A percentile compares a stretch with the other conserved stretches of the same genome.
These are phyloP conservation scores for Rheum nobile DNA, from an alignment of 148 eudicot species.

Conservation along the genomic window DNA sequence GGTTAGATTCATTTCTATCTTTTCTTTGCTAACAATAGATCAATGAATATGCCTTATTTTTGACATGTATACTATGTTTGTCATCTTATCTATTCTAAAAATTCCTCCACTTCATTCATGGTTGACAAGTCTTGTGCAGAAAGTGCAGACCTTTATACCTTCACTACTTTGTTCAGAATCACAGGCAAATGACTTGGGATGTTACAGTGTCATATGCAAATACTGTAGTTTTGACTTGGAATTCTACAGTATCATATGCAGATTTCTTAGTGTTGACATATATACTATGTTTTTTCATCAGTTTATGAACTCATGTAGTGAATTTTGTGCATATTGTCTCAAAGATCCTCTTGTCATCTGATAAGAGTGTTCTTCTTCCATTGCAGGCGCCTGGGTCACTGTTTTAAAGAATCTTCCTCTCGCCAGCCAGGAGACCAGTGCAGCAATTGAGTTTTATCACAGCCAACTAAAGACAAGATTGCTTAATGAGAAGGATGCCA, in stretches of 20 bases:
- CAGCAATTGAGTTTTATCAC: constrained; percentile 74
- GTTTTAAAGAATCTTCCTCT: constrained; percentile 49
- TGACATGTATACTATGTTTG: background rate
- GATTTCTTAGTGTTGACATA: background rate
- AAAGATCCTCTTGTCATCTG: background rate
- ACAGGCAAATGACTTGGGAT: background rate
- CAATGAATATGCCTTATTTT: background rate
- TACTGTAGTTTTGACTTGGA: background rate
- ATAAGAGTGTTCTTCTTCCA: background rate
- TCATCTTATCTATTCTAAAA: background rate
- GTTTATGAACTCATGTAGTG: background rate
- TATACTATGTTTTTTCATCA: background rate
- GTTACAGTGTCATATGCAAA: background rate
- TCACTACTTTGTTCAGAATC: background rate
- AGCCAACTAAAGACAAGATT: constrained; percentile 62
- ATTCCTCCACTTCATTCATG: no score
- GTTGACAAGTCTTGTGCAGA: background rate
- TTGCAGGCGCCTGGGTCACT: constrained; percentile 48
- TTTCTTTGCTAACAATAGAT: background rate
- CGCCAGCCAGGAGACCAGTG: constrained; percentile 73
- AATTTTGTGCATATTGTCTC: background rate
- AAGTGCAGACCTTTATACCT: background rate
- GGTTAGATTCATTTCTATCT: constrained; percentile 31
- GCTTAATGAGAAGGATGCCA: constrained; percentile 42
- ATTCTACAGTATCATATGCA: background rate